Percentiles rank a stretch among this genome's conserved stretches.
Evolutionary conservation across 192 early-diverging fungal species (phyloP).

Genomic region (Backusella liffmaniae): DNA sequence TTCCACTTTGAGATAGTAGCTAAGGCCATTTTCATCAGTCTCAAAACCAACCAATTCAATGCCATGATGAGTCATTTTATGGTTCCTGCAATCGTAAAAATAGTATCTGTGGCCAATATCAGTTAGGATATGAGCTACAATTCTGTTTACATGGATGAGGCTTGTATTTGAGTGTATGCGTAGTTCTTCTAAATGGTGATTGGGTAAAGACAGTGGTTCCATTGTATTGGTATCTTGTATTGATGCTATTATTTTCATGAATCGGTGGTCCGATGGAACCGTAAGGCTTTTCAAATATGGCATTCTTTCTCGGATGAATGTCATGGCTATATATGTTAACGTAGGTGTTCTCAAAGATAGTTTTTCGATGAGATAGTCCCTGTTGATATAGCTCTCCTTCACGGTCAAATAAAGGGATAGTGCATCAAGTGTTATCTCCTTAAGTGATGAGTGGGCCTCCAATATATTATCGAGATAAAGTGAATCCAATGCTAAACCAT

Average conservation of each 20-base stretch:
- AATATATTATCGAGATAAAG: background rate
- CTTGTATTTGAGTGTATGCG: background rate
- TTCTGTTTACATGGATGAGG: background rate
- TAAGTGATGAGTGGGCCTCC: background rate
- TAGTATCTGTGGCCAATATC: background rate
- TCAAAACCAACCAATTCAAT: background rate
- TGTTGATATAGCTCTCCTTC: background rate
- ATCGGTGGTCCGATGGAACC: background rate
- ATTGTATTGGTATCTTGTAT: background rate
- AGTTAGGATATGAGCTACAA: background rate
- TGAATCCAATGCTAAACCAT: too few species aligned
- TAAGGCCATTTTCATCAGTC: background rate
- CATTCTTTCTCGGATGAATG: background rate
- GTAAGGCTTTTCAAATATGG: background rate
- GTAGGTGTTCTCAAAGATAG: background rate
- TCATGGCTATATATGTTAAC: background rate
- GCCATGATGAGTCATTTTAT: background rate
- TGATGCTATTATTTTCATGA: background rate
- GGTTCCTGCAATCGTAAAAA: background rate
- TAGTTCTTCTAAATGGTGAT: background rate
- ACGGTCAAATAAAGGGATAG: background rate
- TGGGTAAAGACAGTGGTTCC: background rate
- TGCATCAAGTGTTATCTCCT: too few species aligned
- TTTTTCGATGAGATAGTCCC: background rate
- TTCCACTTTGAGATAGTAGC: background rate